Base-by-base conservation (phyloP, 129 eudicot species). In the Artemisia annua region DNA sequence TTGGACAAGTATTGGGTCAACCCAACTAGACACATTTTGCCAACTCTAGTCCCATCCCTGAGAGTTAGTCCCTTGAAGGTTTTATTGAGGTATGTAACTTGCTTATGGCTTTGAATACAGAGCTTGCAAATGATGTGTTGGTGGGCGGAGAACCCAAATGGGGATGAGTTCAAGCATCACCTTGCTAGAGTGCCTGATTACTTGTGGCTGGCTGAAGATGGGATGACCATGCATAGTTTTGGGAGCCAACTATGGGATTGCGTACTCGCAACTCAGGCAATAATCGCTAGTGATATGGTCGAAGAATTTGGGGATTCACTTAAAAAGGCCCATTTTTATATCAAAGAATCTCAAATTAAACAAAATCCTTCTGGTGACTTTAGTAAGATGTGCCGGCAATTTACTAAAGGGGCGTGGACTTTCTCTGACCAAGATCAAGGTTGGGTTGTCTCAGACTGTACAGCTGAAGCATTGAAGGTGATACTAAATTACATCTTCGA, bases 161-260 rank as follows among this genome's bases (percentile, higher is more conserved):
- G 95, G 13, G 85, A 83, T 7, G 95, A 85, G 56, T 85, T 85
- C 58, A 91, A 87, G 70, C 79, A 78, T 77, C 95, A 87, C 32
- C 85, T 87, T 15, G 95, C 97, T 44, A 80, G 95, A 73, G 85
- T 91, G 52, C 91, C 95, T 2, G 95, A 91, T 71, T 91, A 75
- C 69, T 67, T 85, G 50, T 91, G 97, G 97, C 70, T 91, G 24
- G 95, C 97, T 15, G 97, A 91, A 73, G 97, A 91, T 80, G 97
- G 97, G 62, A 87, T 91, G 95, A 91, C 78, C 28, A 78, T 84
- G 91, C 97, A 90, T 80, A 83, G 87, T 71, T 91, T 84, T 80
- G 95, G 97, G 63, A 87, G 97, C 76, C 97, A 91, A 64, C 0
- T 84, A 7, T 91, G 95, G 97, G 97, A 91, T 64, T 83, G 88